These are phyloP conservation scores for Hyphopichia wangnamkhiaoensis DNA, from an alignment of 1,139 yeast genomes.

Conservation along the genomic window DNA sequence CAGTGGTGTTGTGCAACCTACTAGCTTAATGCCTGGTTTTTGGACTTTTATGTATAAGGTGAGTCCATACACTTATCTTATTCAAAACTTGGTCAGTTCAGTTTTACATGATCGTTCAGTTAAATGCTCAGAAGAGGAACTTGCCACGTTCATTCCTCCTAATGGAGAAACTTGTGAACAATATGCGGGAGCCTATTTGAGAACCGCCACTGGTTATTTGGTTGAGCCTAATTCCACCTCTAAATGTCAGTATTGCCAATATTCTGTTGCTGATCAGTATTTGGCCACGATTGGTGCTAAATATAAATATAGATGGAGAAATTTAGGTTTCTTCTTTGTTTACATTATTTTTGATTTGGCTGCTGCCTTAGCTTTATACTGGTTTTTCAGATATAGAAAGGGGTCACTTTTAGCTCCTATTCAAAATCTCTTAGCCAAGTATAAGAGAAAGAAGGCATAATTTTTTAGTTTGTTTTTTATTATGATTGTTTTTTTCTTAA, in stretches of 20 bases:
- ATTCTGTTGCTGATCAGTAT: slow-evolving; percentile 19
- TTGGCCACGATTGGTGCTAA: slow-evolving; percentile 18
- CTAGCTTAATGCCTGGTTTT: slow-evolving; percentile 30
- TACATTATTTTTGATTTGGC: slow-evolving; percentile 23
- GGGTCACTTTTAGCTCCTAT: slow-evolving; percentile 24
- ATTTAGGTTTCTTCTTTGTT: slow-evolving; percentile 17
- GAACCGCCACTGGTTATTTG: slow-evolving; percentile 26
- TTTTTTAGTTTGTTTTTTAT: no score
- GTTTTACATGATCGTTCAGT: slow-evolving; percentile 17
- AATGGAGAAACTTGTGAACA: slow-evolving; percentile 33
- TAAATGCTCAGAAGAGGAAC: slow-evolving; percentile 49
- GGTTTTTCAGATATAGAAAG: slow-evolving; percentile 31
- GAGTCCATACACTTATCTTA: slow-evolving; percentile 38
- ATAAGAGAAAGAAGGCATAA: not conserved
- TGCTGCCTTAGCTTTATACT: slow-evolving; percentile 22
- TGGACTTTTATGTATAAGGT: slow-evolving; percentile 40
- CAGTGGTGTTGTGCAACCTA: slow-evolving; percentile 34
- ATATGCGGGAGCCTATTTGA: slow-evolving; percentile 21
- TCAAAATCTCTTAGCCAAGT: not conserved
- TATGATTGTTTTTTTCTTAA: no score
- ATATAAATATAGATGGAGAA: slow-evolving; percentile 30
- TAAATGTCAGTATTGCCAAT: slow-evolving; percentile 21
- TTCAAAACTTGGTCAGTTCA: slow-evolving; percentile 50
- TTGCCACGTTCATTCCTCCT: slow-evolving; percentile 45
- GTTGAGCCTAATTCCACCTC: slow-evolving; percentile 14